Evolutionary conservation across 2,329 filamentous ascomycete genomes (phyloP).

Genomic region (Aspergillus sojae): DNA sequence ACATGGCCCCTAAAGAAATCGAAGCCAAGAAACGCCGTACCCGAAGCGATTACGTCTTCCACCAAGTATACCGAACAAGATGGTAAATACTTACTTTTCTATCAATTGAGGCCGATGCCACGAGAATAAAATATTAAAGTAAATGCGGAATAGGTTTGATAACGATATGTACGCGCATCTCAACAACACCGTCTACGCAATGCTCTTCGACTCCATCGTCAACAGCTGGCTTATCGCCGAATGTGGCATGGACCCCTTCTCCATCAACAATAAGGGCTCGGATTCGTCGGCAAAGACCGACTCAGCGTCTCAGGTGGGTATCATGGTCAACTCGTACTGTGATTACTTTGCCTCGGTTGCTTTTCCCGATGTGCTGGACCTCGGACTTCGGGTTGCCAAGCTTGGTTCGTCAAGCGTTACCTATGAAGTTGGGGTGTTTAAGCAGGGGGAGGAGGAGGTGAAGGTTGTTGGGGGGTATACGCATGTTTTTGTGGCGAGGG

Average conservation of each 20-base stretch:
- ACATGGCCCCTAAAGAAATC: slow-evolving; percentile 33
- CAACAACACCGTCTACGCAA: slow-evolving; percentile 87
- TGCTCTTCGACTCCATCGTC: slow-evolving; percentile 85
- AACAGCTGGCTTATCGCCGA: slow-evolving; percentile 84
- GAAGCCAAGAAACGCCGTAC: slow-evolving; percentile 62
- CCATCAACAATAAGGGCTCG: slow-evolving; percentile 44
- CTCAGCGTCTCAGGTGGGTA: slow-evolving; percentile 64
- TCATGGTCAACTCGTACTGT: slow-evolving; percentile 83
- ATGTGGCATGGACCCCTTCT: slow-evolving; percentile 72
- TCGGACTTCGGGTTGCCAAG: slow-evolving; percentile 79
- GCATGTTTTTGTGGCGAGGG: slow-evolving; percentile 84
- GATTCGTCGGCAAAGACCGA: slow-evolving; percentile 2
- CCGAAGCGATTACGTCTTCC: slow-evolving; percentile 73
- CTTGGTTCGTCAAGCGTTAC: slow-evolving; percentile 84
- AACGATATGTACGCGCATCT: slow-evolving; percentile 95
- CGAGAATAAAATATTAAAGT: slow-evolving; percentile 7
- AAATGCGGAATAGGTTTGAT: slow-evolving; percentile 65
- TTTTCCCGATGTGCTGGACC: slow-evolving; percentile 79
- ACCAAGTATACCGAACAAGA: slow-evolving; percentile 81
- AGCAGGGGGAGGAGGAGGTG: slow-evolving; percentile 70
- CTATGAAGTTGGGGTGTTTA: slow-evolving; percentile 88
- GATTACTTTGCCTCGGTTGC: slow-evolving; percentile 82
- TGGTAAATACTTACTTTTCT: slow-evolving; percentile 59
- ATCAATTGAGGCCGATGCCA: no score
- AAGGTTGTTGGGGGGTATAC: slow-evolving; percentile 84